These are phyloP conservation scores for Geotrichum australiense DNA, from an alignment of 1,139 yeast genomes.

Conservation along the genomic window DNA sequence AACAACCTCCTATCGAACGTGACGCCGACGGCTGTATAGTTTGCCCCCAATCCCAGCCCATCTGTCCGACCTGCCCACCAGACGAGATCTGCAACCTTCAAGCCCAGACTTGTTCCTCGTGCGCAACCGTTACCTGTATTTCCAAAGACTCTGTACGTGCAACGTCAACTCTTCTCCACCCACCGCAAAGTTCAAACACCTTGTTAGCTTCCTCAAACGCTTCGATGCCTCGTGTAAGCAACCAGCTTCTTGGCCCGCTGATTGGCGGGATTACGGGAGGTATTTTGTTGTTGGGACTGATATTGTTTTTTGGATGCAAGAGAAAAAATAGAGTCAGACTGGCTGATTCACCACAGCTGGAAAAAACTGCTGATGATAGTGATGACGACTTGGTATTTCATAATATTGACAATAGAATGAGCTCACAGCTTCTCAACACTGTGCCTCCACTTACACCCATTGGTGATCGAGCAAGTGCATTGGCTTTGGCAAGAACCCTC, in stretches of 20 bases:
- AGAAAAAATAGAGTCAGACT: not conserved
- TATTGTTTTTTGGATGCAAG: not conserved
- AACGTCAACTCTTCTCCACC: slow-evolving; percentile 7
- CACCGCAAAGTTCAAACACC: slow-evolving; percentile 16
- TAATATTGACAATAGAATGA: slow-evolving; percentile 2
- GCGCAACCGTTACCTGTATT: slow-evolving; percentile 38
- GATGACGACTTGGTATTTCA: not conserved
- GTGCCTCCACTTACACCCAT: not conserved
- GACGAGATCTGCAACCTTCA: slow-evolving; percentile 32
- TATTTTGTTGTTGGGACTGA: not conserved
- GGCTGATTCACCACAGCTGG: slow-evolving; percentile 1
- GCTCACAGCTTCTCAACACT: slow-evolving; percentile 1
- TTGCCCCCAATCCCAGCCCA: slow-evolving; percentile 9
- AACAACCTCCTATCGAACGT: not conserved
- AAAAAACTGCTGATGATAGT: not conserved
- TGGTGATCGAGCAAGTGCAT: not conserved
- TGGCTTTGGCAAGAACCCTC: no score
- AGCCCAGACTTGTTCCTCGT: slow-evolving; percentile 48
- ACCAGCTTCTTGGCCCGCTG: slow-evolving; percentile 11
- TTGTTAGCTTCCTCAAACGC: slow-evolving; percentile 1
- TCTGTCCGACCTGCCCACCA: slow-evolving; percentile 20
- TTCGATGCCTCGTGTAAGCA: slow-evolving; percentile 3
- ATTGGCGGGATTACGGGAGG: slow-evolving; percentile 14
- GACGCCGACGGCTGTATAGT: slow-evolving; percentile 13
- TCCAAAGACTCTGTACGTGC: slow-evolving; percentile 1